Percentiles rank a stretch among this genome's conserved stretches.
These are phyloP conservation scores for Salix brachista DNA, from an alignment of 345 rosid genomes.

Conservation along the genomic window DNA sequence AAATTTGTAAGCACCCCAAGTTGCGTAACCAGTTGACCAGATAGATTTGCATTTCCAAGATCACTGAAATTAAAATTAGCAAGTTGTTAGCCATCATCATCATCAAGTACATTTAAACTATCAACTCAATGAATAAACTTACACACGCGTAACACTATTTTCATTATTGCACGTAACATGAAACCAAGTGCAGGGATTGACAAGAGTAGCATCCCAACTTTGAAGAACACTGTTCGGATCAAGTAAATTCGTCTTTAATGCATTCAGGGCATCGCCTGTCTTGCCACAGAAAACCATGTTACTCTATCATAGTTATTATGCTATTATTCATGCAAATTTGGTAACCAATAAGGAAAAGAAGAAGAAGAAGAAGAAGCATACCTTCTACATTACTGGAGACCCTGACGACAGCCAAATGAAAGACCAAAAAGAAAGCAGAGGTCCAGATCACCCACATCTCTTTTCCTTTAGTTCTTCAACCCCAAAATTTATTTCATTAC, in stretches of 20 bases:
- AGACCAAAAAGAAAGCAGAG: constrained; percentile 38
- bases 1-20: constrained; percentile 59
- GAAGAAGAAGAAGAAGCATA: constrained; percentile 11
- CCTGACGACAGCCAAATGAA: constrained; percentile 39
- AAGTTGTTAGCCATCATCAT: neutral
- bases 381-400: constrained; percentile 74
- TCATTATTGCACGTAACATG: constrained; percentile 76
- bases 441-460: constrained; percentile 29
- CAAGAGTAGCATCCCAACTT: constrained; percentile 80
- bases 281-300: neutral
- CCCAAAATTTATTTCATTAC: neutral
- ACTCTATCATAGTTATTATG: too few relatives aligned
- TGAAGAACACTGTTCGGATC: constrained; percentile 74
- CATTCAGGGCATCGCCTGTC: constrained; percentile 82
- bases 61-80: constrained; percentile 29
- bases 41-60: constrained; percentile 62
- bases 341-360: neutral
- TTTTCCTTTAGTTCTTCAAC: neutral
- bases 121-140: constrained; percentile 35
- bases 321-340: neutral
- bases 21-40: constrained; percentile 59
- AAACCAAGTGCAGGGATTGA: constrained; percentile 82
- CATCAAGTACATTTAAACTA: neutral
- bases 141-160: constrained; percentile 71
- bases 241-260: constrained; percentile 53